phyloP scores from a whole-genome alignment of 495 filamentous ascomycete species.

The Lentithecium fluviatile region DNA sequence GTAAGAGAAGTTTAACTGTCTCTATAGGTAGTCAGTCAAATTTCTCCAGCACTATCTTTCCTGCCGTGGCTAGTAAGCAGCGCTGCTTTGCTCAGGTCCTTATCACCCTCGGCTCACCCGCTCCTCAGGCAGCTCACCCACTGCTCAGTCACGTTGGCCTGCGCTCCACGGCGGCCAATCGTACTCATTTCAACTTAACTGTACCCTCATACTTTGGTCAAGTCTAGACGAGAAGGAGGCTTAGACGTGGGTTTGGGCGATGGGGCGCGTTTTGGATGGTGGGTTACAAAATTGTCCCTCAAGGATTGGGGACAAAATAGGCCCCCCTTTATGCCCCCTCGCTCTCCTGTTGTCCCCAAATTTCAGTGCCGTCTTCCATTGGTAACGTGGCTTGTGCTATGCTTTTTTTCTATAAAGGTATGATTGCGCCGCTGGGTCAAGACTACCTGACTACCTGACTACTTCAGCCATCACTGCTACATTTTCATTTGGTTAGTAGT shows the following conservation, averaged over 20 bases:
- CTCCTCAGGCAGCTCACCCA: neutral
- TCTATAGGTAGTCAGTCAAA: neutral
- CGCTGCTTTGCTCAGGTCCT: neutral
- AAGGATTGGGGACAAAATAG: neutral
- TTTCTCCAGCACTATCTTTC: neutral
- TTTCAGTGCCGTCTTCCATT: neutral
- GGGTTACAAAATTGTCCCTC: neutral
- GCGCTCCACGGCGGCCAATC: neutral
- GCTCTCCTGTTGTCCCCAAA: neutral
- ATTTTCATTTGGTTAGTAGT: neutral
- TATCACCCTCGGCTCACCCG: neutral
- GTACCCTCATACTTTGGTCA: constrained; percentile 1
- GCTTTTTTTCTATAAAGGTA: constrained; percentile 3
- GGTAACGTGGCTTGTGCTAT: neutral
- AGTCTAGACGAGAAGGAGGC: constrained; percentile 5
- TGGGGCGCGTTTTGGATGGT: neutral
- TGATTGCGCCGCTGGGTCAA: neutral
- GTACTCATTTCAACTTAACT: neutral
- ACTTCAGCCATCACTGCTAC: neutral
- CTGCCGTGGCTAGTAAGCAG: neutral
- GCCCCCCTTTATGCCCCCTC: neutral
- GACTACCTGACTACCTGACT: constrained; percentile 1
- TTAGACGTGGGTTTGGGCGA: neutral
- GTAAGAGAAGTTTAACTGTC: too few relatives aligned
- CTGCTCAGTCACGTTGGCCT: constrained; percentile 1